Evolutionary conservation across 1,139 yeast genomes (phyloP), one percentile per base, ranked within the genome.

Genomic region (Saccharomyces hybrid): DNA sequence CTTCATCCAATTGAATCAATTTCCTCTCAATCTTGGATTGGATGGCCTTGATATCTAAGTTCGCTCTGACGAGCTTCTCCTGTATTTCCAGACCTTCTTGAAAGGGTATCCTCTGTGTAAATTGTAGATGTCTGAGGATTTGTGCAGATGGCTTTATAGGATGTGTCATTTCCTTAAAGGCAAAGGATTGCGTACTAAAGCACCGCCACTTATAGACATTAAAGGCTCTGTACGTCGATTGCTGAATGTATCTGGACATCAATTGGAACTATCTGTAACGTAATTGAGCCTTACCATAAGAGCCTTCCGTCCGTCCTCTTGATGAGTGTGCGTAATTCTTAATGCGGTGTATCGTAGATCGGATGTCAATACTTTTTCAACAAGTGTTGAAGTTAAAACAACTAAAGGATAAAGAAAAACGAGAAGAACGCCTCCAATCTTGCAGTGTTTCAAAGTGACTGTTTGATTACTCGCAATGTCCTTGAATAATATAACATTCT

Each of bases 51-150:
- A 76, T 78, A 61, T 84, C 86, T 44, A 89, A 72, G 59, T 82
- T 80, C 34, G 83, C 82, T 28, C 82, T 75, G 0, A 85, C 84
- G 55, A 86, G 74, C 47, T 72, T 66, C 56, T 81, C 81, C 70
- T 89, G 96, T 49, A 87, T 77, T 31, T 65, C 63, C 53, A 81
- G 78, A 1, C 95, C 96, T 46, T 76, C 73, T 11, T 69, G 66
- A 64, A 88, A 90, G 0, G 79, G 73, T 11, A 65, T 24, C 14
- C 75, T 73, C 0, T 81, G 80, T 6, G 76, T 77, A 66, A 86
- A 83, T 61, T 84, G 89, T 16, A 85, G 72, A 67, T 86, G 93
- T 53, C 84, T 76, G 29, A 85, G 64, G 0, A 75, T 74, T 21
- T 73, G 70, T 0, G 75, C 70, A 7, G 73, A 63, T 2, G 60